Evolutionary conservation across 2,329 filamentous ascomycete genomes (phyloP), one percentile per base, ranked within the genome.

Genomic region (Elsinoe arachidis): DNA sequence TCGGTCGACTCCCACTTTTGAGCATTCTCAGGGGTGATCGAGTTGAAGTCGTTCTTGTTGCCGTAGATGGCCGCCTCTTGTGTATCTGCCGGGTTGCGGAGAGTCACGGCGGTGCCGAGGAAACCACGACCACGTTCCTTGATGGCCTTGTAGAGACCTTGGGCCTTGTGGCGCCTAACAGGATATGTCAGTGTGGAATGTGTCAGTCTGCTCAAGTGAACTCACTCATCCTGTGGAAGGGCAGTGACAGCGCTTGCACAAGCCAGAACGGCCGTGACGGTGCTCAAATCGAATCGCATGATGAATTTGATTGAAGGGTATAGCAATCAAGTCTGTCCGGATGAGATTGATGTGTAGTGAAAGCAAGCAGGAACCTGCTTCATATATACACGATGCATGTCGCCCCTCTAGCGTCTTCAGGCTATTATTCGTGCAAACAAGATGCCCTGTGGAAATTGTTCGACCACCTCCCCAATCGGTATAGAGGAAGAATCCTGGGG

Each of bases 1-100:
- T 74, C 71, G 2, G 66, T 74, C 3, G 67, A 64, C 33, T 73
- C 70, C 69, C 70, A 74, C 57, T 74, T 73, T 68, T 69, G 68
- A 23, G 66, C 63, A 60, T 72, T 72, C 58, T 71, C 71, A 0
- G 70, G 70, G 1, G 69, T 72, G 57, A 72, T 66, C 14, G 66
- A 68, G 10, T 67, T 67, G 49, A 69, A 69, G 39, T 69, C 67
- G 11, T 21, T 26, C 49, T 39, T 53, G 61, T 67, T 69, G 62
- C 58, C 41, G 39, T 60, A 56, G 57, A 65, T 61, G 14, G 61
- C 61, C 21, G 58, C 53, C 44, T 65, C 63, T 14, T 55, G 46
- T 17, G 55, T 46, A 34, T 53, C 49, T 11, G 49, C 49, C 17
- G 49, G 49, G 34, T 15, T 53, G 11, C 49, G 33, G 34, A 53